These are phyloP conservation scores for Metschnikowia proteae DNA, from an alignment of 805 yeast genomes.

Conservation along the genomic window DNA sequence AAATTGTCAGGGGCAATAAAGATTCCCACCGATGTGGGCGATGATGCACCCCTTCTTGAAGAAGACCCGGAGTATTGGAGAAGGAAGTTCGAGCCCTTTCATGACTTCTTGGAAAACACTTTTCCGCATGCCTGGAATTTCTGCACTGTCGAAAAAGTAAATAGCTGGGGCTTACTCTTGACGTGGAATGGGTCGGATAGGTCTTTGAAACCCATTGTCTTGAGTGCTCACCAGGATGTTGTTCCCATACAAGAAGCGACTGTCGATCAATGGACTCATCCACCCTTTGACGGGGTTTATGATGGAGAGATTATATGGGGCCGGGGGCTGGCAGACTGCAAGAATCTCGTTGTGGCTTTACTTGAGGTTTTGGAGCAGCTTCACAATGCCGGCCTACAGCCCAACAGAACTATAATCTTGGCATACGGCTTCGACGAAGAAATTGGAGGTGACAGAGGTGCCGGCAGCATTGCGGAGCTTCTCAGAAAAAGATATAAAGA, in stretches of 20 bases:
- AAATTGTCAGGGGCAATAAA: constrained; percentile 56
- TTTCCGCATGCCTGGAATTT: constrained; percentile 9
- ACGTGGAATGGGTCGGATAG: constrained; percentile 5
- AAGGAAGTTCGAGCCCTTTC: constrained; percentile 22
- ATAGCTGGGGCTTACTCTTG: constrained; percentile 12
- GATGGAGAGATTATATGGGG: constrained; percentile 51
- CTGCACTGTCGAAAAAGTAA: constrained; percentile 8
- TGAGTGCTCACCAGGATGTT: constrained; percentile 16
- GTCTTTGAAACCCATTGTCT: constrained; percentile 12
- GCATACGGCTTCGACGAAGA: constrained; percentile 18
- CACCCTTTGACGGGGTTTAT: constrained; percentile 14
- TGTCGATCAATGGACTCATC: constrained; percentile 10
- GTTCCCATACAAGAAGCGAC: constrained; percentile 13
- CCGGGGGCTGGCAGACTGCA: constrained; percentile 74
- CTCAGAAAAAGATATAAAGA: constrained; percentile 9
- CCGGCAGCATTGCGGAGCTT: constrained; percentile 7
- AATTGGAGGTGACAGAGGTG: constrained; percentile 13
- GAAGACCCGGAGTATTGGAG: constrained; percentile 48
- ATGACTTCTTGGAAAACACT: not conserved
- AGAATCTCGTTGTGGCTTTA: constrained; percentile 60
- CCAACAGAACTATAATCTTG: constrained; percentile 10
- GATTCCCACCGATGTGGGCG: constrained; percentile 62
- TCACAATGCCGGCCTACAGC: constrained; percentile 6
- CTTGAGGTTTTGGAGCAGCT: constrained; percentile 40
- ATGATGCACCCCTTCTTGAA: constrained; percentile 41